Percentiles rank a stretch among this genome's conserved stretches.
Conservation (phyloP, 2,329 filamentous ascomycete genomes). For the Microthyrium microscopicum region DNA sequence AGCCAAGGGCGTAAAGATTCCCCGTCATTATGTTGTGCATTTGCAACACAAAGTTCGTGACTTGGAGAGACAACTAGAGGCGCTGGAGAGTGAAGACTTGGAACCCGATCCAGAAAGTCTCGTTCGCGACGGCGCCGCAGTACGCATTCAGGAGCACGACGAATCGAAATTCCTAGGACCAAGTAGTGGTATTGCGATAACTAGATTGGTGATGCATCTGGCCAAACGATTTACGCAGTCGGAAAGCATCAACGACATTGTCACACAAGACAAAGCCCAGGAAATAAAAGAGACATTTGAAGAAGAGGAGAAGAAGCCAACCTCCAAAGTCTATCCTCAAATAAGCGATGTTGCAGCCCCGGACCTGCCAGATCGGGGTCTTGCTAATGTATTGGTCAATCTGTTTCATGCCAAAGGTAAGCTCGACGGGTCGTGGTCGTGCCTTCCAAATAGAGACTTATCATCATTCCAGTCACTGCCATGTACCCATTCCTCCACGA, state of each 20-base stretch:
- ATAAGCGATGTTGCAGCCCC: conserved; percentile 71
- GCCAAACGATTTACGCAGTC: conserved; percentile 87
- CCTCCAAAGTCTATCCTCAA: conserved; percentile 73
- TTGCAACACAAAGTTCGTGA: conserved; percentile 73
- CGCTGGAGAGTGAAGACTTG: conserved; percentile 57
- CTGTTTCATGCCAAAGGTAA: conserved; percentile 73
- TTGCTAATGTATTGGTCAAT: conserved; percentile 66
- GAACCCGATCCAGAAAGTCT: conserved; percentile 66
- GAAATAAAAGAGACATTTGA: conserved; percentile 51
- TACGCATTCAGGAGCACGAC: conserved; percentile 69
- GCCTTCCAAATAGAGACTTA: background rate
- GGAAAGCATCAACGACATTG: conserved; percentile 80
- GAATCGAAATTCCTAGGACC: conserved; percentile 84
- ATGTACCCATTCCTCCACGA: conserved; percentile 83
- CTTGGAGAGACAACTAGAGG: conserved; percentile 65
- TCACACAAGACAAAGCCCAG: conserved; percentile 56
- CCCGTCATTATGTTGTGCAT: conserved; percentile 80
- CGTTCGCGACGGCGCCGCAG: conserved; percentile 69
- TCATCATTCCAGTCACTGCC: conserved; percentile 24
- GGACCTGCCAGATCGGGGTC: conserved; percentile 52
- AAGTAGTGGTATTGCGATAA: conserved; percentile 91
- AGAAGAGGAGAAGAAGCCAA: conserved; percentile 48
- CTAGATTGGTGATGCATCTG: conserved; percentile 85
- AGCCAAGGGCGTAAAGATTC: conserved; percentile 68
- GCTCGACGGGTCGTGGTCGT: conserved; percentile 11